Evolutionary conservation across 78 protist species (phyloP), one percentile per base, ranked within the genome.

Genomic region (Tieghemostelium lacteum): DNA sequence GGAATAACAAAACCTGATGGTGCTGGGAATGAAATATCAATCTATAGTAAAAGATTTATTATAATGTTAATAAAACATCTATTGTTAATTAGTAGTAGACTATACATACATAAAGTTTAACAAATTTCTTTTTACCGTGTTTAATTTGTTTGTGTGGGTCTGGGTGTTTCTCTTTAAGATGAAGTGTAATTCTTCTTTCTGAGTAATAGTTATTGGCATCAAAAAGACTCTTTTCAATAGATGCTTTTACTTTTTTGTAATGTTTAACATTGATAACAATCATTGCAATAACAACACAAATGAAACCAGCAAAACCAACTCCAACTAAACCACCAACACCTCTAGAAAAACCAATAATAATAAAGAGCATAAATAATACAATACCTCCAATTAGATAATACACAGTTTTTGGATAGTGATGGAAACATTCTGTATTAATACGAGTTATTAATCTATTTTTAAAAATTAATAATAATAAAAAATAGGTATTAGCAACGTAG

Each of bases 121-220:
- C 54, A 49, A 37, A n/a, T 66, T 66, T 39, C 34, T 40, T 6
- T 24, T 22, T 66, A 39, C 54, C 39, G 17, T 37, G 34, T 22
- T 31, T 39, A 24, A 14, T 66, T 29, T 66, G 45, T 20, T 20
- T 19, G 16, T 3, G 24, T 66, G 73, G 73, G 34, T 66, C 39
- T 49, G 54, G 54, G 12, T 16, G 8, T 24, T 66, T 66, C 14
- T 66, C 73, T 22, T 24, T 19, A 10, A 66, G 33, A 24, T 12
- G 24, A 66, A 66, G 39, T 34, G 73, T 39, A 39, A 66, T 66
- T 66, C 73, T 66, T 66, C 55, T 66, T 3, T 66, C 73, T 24
- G 73, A n/a, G 22, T 39, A 66, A 39, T 66, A 66, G 39, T 36
- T 39, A 39, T 66, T 66, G 16, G 73, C 73, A 24, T 66, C 73